Conservation (phyloP, 1,139 yeast species). For the Kodamaea derodonti region DNA sequence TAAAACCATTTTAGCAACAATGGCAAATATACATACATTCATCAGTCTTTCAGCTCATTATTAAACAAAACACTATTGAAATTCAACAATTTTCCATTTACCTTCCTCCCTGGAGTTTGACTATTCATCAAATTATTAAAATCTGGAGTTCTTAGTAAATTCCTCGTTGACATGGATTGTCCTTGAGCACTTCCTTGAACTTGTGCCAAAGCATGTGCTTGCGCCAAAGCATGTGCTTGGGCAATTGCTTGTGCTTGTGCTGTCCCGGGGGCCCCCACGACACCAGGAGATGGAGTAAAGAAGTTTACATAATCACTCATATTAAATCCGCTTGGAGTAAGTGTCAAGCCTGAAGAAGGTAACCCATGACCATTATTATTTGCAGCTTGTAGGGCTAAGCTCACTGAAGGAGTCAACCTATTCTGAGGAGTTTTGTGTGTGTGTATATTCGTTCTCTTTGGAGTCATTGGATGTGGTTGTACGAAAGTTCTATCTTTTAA, state of each 20-base stretch:
- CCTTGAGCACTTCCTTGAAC: slow-evolving; percentile 8
- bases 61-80: slow-evolving; percentile 38
- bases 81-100: slow-evolving; percentile 45
- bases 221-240: slow-evolving; percentile 6
- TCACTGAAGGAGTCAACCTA: slow-evolving; percentile 41
- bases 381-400: slow-evolving; percentile 22
- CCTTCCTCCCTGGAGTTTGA: slow-evolving; percentile 19
- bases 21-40: no score
- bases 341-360: slow-evolving; percentile 42
- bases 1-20: no score
- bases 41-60: no score
- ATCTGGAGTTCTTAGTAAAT: slow-evolving; percentile 42
- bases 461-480: slow-evolving; percentile 46
- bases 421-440: slow-evolving; percentile 41
- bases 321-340: slow-evolving; percentile 71
- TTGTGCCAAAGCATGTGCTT: slow-evolving; percentile 5
- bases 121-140: slow-evolving; percentile 30
- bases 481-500: slow-evolving; percentile 18
- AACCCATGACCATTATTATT: slow-evolving; percentile 25
- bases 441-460: slow-evolving; percentile 34
- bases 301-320: slow-evolving; percentile 79
- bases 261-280: slow-evolving; percentile 14
- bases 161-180: slow-evolving; percentile 17
- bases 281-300: slow-evolving; percentile 70
- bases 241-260: slow-evolving; percentile 4